Percentiles rank a stretch among this genome's conserved stretches.
Evolutionary conservation across 352 stramenopile species (phyloP).

Genomic region (Phytophthora sojae): DNA sequence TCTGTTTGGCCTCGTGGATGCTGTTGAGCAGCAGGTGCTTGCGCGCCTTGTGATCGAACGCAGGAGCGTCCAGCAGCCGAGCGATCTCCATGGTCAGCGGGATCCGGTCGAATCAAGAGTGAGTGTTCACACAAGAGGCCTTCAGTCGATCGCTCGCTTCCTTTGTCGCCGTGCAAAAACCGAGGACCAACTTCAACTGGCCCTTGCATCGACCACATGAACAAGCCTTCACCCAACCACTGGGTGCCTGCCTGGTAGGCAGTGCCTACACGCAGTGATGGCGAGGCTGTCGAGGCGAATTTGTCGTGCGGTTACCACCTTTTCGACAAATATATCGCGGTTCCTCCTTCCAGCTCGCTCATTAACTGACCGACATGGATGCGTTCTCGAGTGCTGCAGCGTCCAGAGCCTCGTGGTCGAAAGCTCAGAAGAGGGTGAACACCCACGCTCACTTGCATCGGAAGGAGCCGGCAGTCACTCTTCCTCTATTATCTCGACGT

Average conservation of each 20-base stretch:
- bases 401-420: conserved; percentile 21
- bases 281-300: background rate
- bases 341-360: background rate
- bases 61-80: background rate
- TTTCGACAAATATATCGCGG: conserved; percentile 3
- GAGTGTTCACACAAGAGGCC: background rate
- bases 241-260: too few species aligned
- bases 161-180: conserved; percentile 6
- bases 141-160: background rate
- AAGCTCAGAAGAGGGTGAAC: conserved; percentile 15
- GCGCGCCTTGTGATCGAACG: background rate
- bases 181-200: conserved; percentile 2
- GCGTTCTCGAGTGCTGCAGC: conserved; percentile 6
- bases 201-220: background rate
- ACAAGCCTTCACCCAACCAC: background rate
- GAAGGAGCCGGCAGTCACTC: conserved; percentile 16
- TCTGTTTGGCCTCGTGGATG: background rate
- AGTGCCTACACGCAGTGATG: background rate
- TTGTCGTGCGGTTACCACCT: conserved; percentile 3
- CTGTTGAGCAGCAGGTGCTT: background rate
- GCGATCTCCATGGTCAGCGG: conserved; percentile 2
- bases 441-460: background rate
- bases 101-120: background rate
- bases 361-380: conserved; percentile 12
- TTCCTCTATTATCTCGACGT: conserved; percentile 24